These are phyloP conservation scores for Hibiscus mutabilis DNA, from an alignment of 345 rosid species.

Conservation along the genomic window DNA sequence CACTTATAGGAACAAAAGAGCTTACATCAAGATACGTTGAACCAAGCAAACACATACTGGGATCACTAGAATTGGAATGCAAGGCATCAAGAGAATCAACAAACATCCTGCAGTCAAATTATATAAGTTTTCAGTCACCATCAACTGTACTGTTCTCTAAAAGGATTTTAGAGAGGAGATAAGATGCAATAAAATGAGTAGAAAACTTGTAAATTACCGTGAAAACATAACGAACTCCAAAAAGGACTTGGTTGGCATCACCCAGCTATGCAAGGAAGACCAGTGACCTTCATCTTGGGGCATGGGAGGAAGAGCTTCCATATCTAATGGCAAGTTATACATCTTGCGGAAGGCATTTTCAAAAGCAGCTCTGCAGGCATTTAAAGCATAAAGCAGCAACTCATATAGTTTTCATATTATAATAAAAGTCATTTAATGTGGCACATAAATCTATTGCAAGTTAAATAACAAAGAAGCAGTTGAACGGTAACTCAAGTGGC, in stretches of 20 bases:
- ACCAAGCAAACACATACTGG: conserved; percentile 49
- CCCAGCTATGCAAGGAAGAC: conserved; percentile 95
- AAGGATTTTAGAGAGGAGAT: neutral
- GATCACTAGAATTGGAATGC: conserved; percentile 40
- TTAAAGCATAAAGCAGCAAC: neutral
- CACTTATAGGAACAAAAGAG: neutral
- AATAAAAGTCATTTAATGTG: neutral
- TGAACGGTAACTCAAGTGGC: neutral
- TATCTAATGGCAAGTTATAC: conserved; percentile 60
- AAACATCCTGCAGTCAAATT: conserved; percentile 60
- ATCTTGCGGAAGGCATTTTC: conserved; percentile 71
- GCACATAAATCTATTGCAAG: neutral
- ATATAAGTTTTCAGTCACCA: neutral
- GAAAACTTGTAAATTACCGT: conserved; percentile 32
- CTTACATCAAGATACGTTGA: conserved; percentile 66
- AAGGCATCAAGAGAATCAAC: conserved; percentile 79
- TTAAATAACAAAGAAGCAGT: conserved; percentile 2
- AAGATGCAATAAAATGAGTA: conserved; percentile 6
- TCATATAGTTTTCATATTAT: neutral
- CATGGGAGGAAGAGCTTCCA: conserved; percentile 92
- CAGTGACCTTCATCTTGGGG: conserved; percentile 85
- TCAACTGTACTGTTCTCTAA: neutral
- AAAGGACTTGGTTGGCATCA: conserved; percentile 95
- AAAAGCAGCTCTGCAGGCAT: conserved; percentile 57
- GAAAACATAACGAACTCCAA: conserved; percentile 89